Evolutionary conservation across 2,329 filamentous ascomycete species (phyloP), one percentile per base, ranked within the genome.

Genomic region (Calycina herbarum): DNA sequence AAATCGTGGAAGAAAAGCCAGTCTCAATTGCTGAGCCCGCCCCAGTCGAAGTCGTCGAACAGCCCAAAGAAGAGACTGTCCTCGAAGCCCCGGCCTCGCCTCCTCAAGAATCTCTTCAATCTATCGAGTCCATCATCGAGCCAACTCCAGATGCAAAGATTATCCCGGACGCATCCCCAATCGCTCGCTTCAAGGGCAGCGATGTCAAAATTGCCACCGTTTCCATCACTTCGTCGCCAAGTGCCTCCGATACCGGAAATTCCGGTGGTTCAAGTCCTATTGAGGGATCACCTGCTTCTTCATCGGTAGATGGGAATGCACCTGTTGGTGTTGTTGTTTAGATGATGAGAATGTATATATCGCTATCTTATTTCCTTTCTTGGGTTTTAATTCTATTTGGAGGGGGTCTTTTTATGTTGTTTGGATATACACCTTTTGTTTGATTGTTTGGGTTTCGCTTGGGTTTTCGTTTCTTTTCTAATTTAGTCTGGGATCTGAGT

Each of bases 271-370:
- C 48, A 13, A 54, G 48, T 29, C 48, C 48, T 11, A 54, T 54
- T 13, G 48, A 54, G n/a, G 48, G 48, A 54, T 54, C 48, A 11
- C 48, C 24, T 27, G 48, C 48, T 27, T 54, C 48, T 54, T 54
- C 48, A 13, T 54, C 48, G 20, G 48, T 54, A 13, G 48, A 54
- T 24, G 48, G 20, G 7, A 24, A 54, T 54, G 48, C 13, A 13
- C 48, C 48, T 24, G 11, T 54, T 24, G 45, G 24, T 20, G 10
- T 27, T 54, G n/a, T 24, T 27, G 24, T 27, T 27, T 54, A 54
- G 20, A 13, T 24, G 13, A 17, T 54, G 45, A 24, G 45, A 27
- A 13, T 54, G 20, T 24, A 54, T 54, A 54, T 27, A 54, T 24
- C 20, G 2, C 10, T 13, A 7, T 27, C 3, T 24, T 54, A 5